A percentile compares a stretch with the other conserved stretches of the same genome.
Conservation (phyloP, 2,329 filamentous ascomycete species). For the Alternaria metachromatica region DNA sequence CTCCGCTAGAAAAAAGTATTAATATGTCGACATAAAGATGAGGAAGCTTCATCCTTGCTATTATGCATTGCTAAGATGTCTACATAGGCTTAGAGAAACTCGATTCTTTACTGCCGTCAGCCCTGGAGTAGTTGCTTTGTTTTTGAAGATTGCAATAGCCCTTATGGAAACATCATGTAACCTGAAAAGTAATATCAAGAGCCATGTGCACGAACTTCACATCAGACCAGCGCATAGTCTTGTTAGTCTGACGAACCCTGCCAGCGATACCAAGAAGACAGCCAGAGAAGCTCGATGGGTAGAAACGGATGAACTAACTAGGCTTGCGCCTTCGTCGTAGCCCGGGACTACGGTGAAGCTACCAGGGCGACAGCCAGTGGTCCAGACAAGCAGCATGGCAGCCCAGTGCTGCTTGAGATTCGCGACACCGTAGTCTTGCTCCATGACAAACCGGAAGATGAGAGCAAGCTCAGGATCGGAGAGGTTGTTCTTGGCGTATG, state of each 20-base stretch:
- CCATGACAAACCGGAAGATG: background rate
- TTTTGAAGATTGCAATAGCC: background rate
- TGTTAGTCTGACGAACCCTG: too few species aligned
- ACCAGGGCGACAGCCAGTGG: rapidly evolving
- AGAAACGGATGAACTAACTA: background rate
- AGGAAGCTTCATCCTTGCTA: too few species aligned
- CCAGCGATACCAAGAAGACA: too few species aligned
- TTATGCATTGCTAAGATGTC: rapidly evolving
- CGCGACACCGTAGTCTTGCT: background rate
- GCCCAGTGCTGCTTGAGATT: background rate
- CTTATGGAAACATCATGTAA: background rate
- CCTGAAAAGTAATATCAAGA: background rate
- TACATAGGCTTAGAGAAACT: background rate
- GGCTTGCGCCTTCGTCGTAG: background rate
- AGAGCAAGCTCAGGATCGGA: background rate
- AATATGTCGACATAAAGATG: background rate
- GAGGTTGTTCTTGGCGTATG: background rate
- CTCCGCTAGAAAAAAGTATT: background rate
- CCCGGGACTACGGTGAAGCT: background rate
- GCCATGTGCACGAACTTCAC: background rate
- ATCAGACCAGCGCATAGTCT: too few species aligned
- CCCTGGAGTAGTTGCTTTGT: too few species aligned
- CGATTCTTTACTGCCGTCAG: too few species aligned
- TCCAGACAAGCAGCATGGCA: background rate
- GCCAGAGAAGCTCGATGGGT: too few species aligned